Evolutionary conservation across 164 flowering plant species (phyloP), one percentile per base, ranked within the genome.

Genomic region (Kalanchoe fedtschenkoi): DNA sequence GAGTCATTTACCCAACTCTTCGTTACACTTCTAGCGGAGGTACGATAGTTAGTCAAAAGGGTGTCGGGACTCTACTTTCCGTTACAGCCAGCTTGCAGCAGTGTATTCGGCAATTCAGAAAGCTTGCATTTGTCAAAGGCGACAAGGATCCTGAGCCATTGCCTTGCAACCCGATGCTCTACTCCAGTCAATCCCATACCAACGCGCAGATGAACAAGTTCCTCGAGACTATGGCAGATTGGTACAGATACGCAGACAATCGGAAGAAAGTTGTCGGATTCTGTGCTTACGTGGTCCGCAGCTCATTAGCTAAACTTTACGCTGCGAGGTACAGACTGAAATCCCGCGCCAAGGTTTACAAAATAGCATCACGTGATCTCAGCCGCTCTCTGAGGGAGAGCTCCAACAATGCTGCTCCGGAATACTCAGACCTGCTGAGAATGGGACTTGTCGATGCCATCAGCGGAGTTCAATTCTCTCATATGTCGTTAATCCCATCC

Each of bases 171-270:
- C 93, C 99, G 5, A 93, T 93, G 97, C 83, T 93, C 7, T 90
- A 93, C 74, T 80, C 96, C 1, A 74, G 96, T 58, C 99, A 93
- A 75, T 88, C 97, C 32, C 99, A 93, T 70, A 84, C 92, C 14
- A 93, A 90, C 72, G 69, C 96, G 6, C 99, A 93, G 70, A 93
- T 93, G 99, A 93, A 93, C 68, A 90, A 90, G 79, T 83, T 93
- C 37, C 91, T 93, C 34, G 99, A 93, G 66, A 90, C 96, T 51
- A 83, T 93, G 86, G 99, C 97, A 4, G 99, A 93, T 65, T 93
- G 99, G 99, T 93, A 83, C 44, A 79, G 77, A 65, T 90, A 85
- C 71, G 99, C 99, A 30, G 99, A 93, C 68, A 93, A 93, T 65
- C 80, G 99, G 41, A 93, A 88, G 75, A 93, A 93, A 72, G 76